Percentiles rank a stretch among this genome's conserved stretches.
Evolutionary conservation across 306 rosid species (phyloP).

Genomic region (Cucurbita pepo): DNA sequence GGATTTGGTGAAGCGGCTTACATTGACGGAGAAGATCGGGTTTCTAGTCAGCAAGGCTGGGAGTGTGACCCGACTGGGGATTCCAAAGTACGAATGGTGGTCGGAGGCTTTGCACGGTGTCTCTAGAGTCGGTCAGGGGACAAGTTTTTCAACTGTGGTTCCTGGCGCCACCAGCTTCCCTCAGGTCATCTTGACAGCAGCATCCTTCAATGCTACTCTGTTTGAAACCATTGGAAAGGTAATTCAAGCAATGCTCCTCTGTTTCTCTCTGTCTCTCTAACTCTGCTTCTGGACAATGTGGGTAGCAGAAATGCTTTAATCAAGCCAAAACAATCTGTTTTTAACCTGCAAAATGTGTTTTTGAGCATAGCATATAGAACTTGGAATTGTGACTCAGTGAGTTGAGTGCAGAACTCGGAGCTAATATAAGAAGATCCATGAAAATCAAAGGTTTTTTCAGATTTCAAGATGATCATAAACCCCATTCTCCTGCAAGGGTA

Average conservation of each 20-base stretch:
- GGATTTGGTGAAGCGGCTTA: conserved; percentile 62
- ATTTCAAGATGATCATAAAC: neutral
- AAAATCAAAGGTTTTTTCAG: neutral
- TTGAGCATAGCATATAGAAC: neutral
- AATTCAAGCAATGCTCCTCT: neutral
- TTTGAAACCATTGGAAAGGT: conserved; percentile 89
- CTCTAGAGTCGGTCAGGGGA: conserved; percentile 72
- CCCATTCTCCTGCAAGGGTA: neutral
- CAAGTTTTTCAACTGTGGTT: conserved; percentile 45
- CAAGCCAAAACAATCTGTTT: neutral
- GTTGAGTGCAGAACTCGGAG: neutral
- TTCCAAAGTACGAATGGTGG: conserved; percentile 92
- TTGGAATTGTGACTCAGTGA: neutral
- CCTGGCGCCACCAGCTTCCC: conserved; percentile 94
- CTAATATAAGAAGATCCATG: neutral
- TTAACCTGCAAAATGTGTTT: neutral
- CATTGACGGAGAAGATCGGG: conserved; percentile 66
- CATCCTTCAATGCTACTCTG: conserved; percentile 76
- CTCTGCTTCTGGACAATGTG: neutral
- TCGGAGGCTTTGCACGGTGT: conserved; percentile 96
- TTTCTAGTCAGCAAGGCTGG: conserved; percentile 43
- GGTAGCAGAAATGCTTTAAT: neutral
- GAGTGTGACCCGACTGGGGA: conserved; percentile 60
- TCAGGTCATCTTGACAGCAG: conserved; percentile 75
- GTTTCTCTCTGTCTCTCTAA: neutral